Evolutionary conservation across 2,329 filamentous ascomycete genomes (phyloP).

Genomic region (Fusarium scirpi): DNA sequence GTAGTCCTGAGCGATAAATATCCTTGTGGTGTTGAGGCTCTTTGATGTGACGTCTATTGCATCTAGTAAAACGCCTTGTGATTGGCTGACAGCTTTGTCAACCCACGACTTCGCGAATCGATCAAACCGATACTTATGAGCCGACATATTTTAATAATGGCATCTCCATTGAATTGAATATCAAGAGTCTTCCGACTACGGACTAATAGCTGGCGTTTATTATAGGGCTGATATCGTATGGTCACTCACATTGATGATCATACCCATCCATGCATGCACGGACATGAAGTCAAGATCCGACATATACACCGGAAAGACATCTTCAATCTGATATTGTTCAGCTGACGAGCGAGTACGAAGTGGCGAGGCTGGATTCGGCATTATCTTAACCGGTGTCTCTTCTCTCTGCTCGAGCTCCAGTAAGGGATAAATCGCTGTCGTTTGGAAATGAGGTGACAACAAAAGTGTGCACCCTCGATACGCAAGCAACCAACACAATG

Average conservation of each 20-base stretch:
- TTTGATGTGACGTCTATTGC: constrained; percentile 27
- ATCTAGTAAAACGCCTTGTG: constrained; percentile 5
- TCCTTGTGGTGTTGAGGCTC: constrained; percentile 47
- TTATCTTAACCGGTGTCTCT: constrained; percentile 10
- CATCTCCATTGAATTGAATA: background rate
- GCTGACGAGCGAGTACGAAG: constrained; percentile 7
- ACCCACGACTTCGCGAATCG: constrained; percentile 1
- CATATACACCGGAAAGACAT: constrained; percentile 8
- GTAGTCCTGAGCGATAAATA: background rate
- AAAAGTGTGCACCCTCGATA: constrained; percentile 22
- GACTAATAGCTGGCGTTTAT: background rate
- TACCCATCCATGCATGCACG: constrained; percentile 4
- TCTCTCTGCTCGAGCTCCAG: constrained; percentile 13
- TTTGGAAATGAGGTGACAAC: constrained; percentile 5
- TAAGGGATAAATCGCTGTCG: constrained; percentile 8
- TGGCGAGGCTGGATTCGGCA: constrained; percentile 8
- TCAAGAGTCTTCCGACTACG: background rate
- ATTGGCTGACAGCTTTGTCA: constrained; percentile 38
- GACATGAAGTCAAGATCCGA: constrained; percentile 9
- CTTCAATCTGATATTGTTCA: constrained; percentile 21
- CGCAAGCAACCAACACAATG: constrained; percentile 25
- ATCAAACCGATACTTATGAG: background rate
- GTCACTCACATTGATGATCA: background rate
- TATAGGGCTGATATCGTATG: constrained; percentile 8
- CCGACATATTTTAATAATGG: background rate